These are phyloP conservation scores for Amaranthus palmeri DNA, from an alignment of 148 eudicot species.

Conservation along the genomic window DNA sequence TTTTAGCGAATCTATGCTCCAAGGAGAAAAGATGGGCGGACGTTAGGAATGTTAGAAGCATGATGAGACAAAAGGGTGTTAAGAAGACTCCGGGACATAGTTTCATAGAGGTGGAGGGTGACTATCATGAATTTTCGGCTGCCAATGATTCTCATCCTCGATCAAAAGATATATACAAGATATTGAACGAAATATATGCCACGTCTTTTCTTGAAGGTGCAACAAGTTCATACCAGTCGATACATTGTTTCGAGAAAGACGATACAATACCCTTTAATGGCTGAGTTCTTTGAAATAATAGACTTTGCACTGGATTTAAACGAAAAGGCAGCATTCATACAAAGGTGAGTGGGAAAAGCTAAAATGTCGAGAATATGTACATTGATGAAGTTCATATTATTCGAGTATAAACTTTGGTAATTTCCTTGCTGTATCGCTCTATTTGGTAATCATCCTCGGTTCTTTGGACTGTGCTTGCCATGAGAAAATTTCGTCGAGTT, in stretches of 20 bases:
- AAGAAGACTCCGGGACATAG: constrained; percentile 71
- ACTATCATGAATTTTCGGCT: constrained; percentile 53
- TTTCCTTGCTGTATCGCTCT: too few relatives aligned
- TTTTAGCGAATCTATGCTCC: constrained; percentile 56
- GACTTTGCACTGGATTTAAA: too few relatives aligned
- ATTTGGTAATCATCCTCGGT: too few relatives aligned
- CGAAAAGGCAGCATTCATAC: not conserved
- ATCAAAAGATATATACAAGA: constrained; percentile 40
- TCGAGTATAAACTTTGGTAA: too few relatives aligned
- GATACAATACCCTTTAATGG: constrained; percentile 6
- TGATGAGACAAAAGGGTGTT: constrained; percentile 64
- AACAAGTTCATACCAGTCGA: not conserved
- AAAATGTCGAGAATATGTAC: not conserved
- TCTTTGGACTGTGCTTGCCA: too few relatives aligned
- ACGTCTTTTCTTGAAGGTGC: constrained; percentile 28
- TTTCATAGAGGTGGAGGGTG: constrained; percentile 58
- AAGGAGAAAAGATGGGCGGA: constrained; percentile 51
- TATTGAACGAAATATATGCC: constrained; percentile 30
- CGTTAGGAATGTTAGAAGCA: constrained; percentile 48
- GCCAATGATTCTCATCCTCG: constrained; percentile 61
- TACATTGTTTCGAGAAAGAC: constrained; percentile 10
- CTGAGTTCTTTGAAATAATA: not conserved
- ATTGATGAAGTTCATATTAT: too few relatives aligned
- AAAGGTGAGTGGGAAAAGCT: not conserved
- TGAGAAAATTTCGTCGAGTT: too few relatives aligned